Base-by-base conservation (phyloP, 2,329 filamentous ascomycete genomes). In the Magnaporthiopsis rhizophila region DNA sequence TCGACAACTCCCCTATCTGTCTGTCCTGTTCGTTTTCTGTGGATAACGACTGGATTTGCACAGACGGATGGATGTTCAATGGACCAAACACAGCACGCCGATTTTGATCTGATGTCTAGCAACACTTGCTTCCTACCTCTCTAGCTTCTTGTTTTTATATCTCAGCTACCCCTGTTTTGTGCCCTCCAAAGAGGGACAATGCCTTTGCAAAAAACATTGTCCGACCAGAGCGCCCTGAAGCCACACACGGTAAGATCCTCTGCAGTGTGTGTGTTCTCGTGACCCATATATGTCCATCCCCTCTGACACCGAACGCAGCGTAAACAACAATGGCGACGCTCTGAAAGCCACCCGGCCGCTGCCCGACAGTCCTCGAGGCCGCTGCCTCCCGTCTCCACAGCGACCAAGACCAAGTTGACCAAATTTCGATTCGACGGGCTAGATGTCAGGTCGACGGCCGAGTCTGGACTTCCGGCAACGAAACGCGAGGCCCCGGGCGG, bases 341-440 rank as follows among this genome's bases (percentile, higher is more conserved):
- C 81, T 36, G 82, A 79, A 68, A 85, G 81, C 71, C 78, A 84
- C 70, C 78, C 82, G 6, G 72, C 76, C 59, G 74, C 73, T 71
- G 59, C 72, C 76, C 64, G 72, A 74, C 53, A 74, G 70, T 45
- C 79, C 56, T 72, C 71, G 13, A 76, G 74, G 53, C 76, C 77
- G 53, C 73, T 81, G 8, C 76, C 79, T 38, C 80, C 81, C 24
- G 78, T 86, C 15, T 88, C 86, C 56, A 79, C 83, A 38, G 78
- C 78, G 11, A 86, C 86, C 13, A 88, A 84, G 71, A 83, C 77
- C 67, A 89, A 88, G 69, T 78, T 89, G 38, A 83, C 81, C 65
- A 75, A 76, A 38, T 85, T 84, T 70, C 83, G 84, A 64, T 88
- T 86, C 67, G 77, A 79, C 34, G 56, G 21, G 24, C 8, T 56